Base-by-base conservation (phyloP, 345 rosid genomes). In the Populus pruinosa region DNA sequence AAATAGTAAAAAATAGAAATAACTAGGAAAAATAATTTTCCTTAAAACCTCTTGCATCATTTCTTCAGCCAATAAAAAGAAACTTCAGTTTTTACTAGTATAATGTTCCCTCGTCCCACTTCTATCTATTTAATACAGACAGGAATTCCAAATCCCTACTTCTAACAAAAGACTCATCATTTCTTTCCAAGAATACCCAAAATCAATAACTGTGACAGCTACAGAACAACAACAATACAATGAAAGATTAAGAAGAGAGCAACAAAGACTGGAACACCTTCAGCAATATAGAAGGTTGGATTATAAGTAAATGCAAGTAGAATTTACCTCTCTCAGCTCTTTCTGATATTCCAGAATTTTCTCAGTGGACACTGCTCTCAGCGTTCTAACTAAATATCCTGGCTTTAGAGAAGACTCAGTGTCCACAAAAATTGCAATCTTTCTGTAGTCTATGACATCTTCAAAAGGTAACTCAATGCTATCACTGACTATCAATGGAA, bases 381-480 rank as follows among this genome's bases (percentile, higher is more conserved):
- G 91, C 87, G 85, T 71, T 36, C 86, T 76, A 71, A 83, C 92
- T 39, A 96, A 85, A 87, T 85, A 89, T 17, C 97, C 92, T 1
- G 90, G 95, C 84, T 89, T 76, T 70, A 91, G 72, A 29, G 99
- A 91, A 55, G 87, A 83, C 17, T 80, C 27, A 23, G 97, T 87
- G 77, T 87, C 93, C 61, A 96, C 91, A 76, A 96, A 96, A 67
- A 96, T 78, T 17, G 98, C 87, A 76, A 96, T 89, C 83, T 88
- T 93, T 76, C 83, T 90, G 76, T 96, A 96, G 79, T 96, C 94
- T 85, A 96, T 92, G 53, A 86, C 85, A 82, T 94, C 97, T 86
- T 96, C 99, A 70, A 96, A 96, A 33, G 99, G 99, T 82, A 96
- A 83, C 89, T 96, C 98, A 12, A 96, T 96, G 55, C 85, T 85